A percentile compares a stretch with the other conserved stretches of the same genome.
phyloP scores from a whole-genome alignment of 495 filamentous ascomycete species.

The Penicillium nucicola region DNA sequence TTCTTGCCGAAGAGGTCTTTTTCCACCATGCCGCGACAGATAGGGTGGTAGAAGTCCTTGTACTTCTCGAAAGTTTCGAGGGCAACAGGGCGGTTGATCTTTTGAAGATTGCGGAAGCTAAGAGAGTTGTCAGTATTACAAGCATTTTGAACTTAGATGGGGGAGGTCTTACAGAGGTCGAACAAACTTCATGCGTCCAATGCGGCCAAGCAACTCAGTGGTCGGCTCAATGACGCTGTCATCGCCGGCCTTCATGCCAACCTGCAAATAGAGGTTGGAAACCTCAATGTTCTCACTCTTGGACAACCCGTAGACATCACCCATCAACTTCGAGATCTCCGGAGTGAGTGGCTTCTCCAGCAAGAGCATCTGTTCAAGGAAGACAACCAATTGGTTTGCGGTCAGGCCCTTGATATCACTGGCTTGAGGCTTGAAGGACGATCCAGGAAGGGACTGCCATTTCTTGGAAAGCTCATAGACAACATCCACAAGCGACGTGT shows the following conservation, averaged over 20 bases:
- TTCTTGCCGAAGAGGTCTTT: slow-evolving; percentile 69
- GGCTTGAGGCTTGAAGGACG: slow-evolving; percentile 60
- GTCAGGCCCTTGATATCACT: slow-evolving; percentile 70
- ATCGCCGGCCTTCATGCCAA: slow-evolving; percentile 74
- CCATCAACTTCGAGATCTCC: slow-evolving; percentile 64
- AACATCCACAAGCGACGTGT: slow-evolving; percentile 80
- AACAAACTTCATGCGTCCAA: slow-evolving; percentile 97
- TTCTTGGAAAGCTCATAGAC: slow-evolving; percentile 78
- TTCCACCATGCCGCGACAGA: slow-evolving; percentile 77
- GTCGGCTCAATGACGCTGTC: slow-evolving; percentile 62
- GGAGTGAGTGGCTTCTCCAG: slow-evolving; percentile 59
- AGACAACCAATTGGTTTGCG: slow-evolving; percentile 85
- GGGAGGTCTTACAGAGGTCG: slow-evolving; percentile 59
- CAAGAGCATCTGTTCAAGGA: slow-evolving; percentile 72
- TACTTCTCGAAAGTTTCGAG: slow-evolving; percentile 81
- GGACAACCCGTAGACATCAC: slow-evolving; percentile 63
- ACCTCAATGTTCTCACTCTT: slow-evolving; percentile 81
- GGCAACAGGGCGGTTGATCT: slow-evolving; percentile 69
- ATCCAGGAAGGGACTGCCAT: slow-evolving; percentile 58
- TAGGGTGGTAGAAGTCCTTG: slow-evolving; percentile 92
- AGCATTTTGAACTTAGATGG: not conserved
- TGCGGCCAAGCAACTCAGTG: slow-evolving; percentile 69
- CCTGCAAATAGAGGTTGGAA: slow-evolving; percentile 68
- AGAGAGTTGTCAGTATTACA: slow-evolving; percentile 12
- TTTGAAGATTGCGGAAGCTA: slow-evolving; percentile 66